These are phyloP conservation scores for Venturia carpophila DNA, from an alignment of 2,329 filamentous ascomycete species.

Conservation along the genomic window DNA sequence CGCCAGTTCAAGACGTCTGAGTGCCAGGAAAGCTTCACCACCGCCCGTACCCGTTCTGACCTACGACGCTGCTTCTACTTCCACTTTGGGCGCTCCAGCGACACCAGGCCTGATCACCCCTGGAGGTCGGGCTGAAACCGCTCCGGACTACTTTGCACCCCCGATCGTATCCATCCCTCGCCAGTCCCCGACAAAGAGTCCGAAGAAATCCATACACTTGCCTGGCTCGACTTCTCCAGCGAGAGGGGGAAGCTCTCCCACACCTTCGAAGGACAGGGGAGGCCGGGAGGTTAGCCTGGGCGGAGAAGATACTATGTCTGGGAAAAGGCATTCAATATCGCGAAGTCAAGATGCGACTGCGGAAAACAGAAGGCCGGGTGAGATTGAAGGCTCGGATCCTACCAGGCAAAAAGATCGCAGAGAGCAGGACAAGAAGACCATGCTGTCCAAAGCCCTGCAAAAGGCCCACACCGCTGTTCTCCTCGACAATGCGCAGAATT, in stretches of 20 bases:
- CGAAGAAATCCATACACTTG: not conserved
- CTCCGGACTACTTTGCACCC: not conserved
- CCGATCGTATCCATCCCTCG: not conserved
- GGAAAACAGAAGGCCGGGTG: not conserved
- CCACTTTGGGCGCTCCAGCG: constrained; percentile 6
- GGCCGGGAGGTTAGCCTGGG: not conserved
- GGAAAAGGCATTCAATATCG: not conserved
- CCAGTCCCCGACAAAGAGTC: constrained; percentile 8
- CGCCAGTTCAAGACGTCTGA: constrained; percentile 8
- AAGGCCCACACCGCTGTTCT: constrained; percentile 95
- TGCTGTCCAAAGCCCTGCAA: constrained; percentile 90
- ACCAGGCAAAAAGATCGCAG: constrained; percentile 34
- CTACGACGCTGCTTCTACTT: constrained; percentile 14
- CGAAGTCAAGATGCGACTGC: constrained; percentile 11
- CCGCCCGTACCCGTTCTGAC: constrained; percentile 21
- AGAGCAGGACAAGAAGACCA: constrained; percentile 66
- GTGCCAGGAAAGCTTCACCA: constrained; percentile 24
- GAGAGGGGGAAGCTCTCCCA: constrained; percentile 1
- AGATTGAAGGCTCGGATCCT: constrained; percentile 31
- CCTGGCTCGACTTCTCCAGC: not conserved
- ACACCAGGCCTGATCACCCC: constrained; percentile 10
- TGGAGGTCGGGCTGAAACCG: not conserved
- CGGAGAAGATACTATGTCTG: not conserved
- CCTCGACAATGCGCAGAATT: constrained; percentile 92
- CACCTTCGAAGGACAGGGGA: not conserved